Conservation (phyloP, 2,329 filamentous ascomycete genomes). For the Parascedosporium putredinis region DNA sequence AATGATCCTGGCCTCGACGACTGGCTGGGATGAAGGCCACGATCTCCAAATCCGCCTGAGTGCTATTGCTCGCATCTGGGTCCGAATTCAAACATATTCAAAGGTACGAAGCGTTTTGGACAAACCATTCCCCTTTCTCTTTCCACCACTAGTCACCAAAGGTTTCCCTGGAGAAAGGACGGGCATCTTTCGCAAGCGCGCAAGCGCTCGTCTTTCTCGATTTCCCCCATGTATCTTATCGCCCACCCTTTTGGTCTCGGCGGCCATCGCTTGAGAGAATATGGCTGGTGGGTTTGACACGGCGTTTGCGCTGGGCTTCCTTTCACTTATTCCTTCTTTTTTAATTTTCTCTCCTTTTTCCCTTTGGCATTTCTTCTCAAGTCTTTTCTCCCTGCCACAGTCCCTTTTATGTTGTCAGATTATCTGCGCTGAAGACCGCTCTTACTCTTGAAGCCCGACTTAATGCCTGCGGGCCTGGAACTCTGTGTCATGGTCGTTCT, state of each 20-base stretch:
- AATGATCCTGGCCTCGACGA: slow-evolving; percentile 23
- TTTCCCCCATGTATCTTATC: neutral
- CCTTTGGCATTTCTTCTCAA: neutral
- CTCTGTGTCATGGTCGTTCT: too few species aligned
- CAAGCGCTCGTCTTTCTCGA: neutral
- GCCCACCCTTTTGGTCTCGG: too few species aligned
- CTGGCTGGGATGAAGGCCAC: slow-evolving; percentile 24
- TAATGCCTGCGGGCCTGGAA: too few species aligned
- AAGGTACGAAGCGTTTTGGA: slow-evolving; percentile 6
- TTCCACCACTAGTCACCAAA: neutral
- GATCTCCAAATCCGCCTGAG: slow-evolving; percentile 3
- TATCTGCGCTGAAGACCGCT: too few species aligned
- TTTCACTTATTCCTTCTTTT: too few species aligned
- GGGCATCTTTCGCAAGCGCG: neutral
- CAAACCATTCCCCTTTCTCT: neutral
- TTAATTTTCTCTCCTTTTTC: neutral
- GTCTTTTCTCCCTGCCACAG: neutral
- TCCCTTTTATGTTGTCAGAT: too few species aligned
- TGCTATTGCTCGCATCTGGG: slow-evolving; percentile 7
- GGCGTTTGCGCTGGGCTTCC: too few species aligned
- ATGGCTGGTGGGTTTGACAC: too few species aligned
- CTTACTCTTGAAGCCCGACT: too few species aligned
- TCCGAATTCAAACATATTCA: neutral
- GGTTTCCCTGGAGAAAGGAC: neutral
- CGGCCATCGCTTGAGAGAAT: too few species aligned